phyloP scores from a whole-genome alignment of 345 rosid species.

The Sisymbrium irio region DNA sequence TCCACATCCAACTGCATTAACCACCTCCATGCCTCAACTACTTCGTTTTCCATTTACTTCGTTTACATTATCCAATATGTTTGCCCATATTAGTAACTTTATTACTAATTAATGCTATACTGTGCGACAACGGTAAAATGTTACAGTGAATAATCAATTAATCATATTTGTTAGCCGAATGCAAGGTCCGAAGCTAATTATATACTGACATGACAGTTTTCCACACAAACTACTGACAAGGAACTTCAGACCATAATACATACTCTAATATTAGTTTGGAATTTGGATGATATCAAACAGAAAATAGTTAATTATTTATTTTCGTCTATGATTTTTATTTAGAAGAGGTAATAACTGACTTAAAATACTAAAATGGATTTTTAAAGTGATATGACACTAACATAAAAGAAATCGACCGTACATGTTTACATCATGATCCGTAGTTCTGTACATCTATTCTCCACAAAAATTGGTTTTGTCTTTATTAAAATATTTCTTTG shows the following conservation, averaged over 20 bases:
- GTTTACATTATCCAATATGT: background rate
- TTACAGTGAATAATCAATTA: background rate
- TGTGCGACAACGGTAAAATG: background rate
- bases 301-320: too few relatives aligned
- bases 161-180: background rate
- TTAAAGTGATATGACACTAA: too few relatives aligned
- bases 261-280: too few relatives aligned
- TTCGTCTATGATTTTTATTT: too few relatives aligned
- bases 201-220: background rate
- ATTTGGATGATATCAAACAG: too few relatives aligned
- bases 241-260: background rate
- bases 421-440: background rate
- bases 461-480: background rate
- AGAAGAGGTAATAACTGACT: too few relatives aligned
- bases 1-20: background rate
- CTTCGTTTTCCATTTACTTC: background rate
- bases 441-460: background rate
- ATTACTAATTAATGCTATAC: background rate
- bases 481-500: too few relatives aligned
- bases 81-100: background rate
- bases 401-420: background rate
- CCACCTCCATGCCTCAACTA: background rate
- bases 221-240: background rate
- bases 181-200: background rate
- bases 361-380: too few relatives aligned